Percentiles rank a stretch among this genome's conserved stretches.
Evolutionary conservation across 768 basidiomycete genomes (phyloP).

Genomic region (Pleurotus tuber-regium): DNA sequence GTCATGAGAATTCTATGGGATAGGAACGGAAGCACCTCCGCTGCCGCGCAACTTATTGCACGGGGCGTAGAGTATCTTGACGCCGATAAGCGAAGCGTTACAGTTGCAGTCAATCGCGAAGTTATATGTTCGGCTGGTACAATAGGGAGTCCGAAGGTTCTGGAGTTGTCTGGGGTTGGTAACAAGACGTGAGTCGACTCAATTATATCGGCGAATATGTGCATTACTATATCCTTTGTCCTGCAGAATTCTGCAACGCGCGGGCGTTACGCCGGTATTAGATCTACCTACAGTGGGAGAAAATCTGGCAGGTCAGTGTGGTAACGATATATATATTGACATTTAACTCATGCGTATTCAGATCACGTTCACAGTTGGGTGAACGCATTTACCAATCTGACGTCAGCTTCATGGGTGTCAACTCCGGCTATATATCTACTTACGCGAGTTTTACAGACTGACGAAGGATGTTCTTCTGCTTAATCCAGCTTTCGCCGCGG

Average conservation of each 20-base stretch:
- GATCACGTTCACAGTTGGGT: slow-evolving; percentile 33
- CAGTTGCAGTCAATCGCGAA: slow-evolving; percentile 48
- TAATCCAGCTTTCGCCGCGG: slow-evolving; percentile 20
- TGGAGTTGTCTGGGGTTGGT: slow-evolving; percentile 21
- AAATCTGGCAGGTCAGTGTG: slow-evolving; percentile 29
- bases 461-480: slow-evolving; percentile 23
- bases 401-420: slow-evolving; percentile 15
- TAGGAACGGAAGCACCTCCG: too few species aligned
- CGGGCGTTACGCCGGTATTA: slow-evolving; percentile 38
- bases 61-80: background rate
- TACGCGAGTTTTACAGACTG: background rate
- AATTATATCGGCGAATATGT: background rate
- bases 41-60: too few species aligned
- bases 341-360: slow-evolving; percentile 1
- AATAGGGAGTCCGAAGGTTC: slow-evolving; percentile 33
- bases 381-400: slow-evolving; percentile 28
- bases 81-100: slow-evolving; percentile 15
- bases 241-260: slow-evolving; percentile 36
- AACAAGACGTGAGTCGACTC: slow-evolving; percentile 24
- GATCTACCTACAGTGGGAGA: slow-evolving; percentile 52
- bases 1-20: slow-evolving; percentile 51
- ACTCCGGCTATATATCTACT: background rate
- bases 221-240: background rate
- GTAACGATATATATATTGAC: background rate
- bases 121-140: slow-evolving; percentile 51